Evolutionary conservation across 1,284 basidiomycete genomes (phyloP), one percentile per base, ranked within the genome.

Genomic region (Puccinia hordei): DNA sequence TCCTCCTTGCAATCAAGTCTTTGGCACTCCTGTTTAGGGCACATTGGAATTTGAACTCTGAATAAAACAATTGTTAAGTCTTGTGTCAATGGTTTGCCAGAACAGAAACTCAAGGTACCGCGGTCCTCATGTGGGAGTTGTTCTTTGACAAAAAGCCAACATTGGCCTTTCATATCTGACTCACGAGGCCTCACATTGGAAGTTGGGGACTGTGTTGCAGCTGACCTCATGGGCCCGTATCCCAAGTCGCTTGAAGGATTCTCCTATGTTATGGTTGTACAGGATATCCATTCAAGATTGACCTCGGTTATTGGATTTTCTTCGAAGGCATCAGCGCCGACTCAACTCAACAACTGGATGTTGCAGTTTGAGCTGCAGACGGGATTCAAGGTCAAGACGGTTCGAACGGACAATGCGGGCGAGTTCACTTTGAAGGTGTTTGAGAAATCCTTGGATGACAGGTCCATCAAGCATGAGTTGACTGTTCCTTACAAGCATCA

Each of bases 171-270:
- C 35, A 63, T 33, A 5, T 33, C 30, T 63, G 30, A 30, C 13
- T 63, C 59, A 12, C 6, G 59, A 19, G 35, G 35, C 3, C 30
- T 63, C 13, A 38, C 35, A 33, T 8, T 30, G 35, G 19, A 5
- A 4, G 30, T 38, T 33, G n/a, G n/a, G 59, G 59, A 33, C 30
- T 63, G 13, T 33, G 24, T 63, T 17, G 59, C 35, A 12, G 59
- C 59, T 5, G 59, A 63, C 19, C 59, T 63, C 59, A 63, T 63
- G 59, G 59, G 59, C 6, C 59, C 59, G 5, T 63, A 33, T 19
- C 59, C 59, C 5, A 12, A 30, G 13, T 33, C 30, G 13, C 35
- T 63, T 10, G 35, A 63, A 12, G 59, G 35, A 30, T 12, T 30
- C 10, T 30, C 13, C 5, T 63, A 63, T 30, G 59, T 44, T 13